Base-by-base conservation (phyloP, 495 filamentous ascomycete genomes). In the Emericellopsis terricola region DNA sequence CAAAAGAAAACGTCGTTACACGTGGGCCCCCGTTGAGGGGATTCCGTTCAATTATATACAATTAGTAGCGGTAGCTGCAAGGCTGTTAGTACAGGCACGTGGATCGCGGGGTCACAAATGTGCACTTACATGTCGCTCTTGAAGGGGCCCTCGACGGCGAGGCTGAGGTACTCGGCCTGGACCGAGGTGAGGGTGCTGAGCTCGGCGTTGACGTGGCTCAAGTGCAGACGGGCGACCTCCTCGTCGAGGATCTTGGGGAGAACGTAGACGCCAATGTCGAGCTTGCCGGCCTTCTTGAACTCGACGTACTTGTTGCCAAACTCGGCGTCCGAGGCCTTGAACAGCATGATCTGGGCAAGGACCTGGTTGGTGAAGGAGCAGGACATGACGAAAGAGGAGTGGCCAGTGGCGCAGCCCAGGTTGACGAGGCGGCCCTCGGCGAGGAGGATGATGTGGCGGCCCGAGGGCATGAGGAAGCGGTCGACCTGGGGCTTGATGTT, bases 331-430 rank as follows among this genome's bases (percentile, higher is more conserved):
- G 78, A 69, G 46, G 76, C 75, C 76, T 96, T 96, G 78, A 63
- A 97, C 42, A 97, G 69, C 68, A 93, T 80, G 62, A 97, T 97
- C 67, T 97, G 89, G 18, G 89, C 89, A 53, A 97, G 82, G 43
- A 94, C 89, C 72, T 97, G 89, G 76, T 97, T 97, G 68, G 87
- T 94, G 79, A 97, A 97, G 41, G 86, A 94, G 81, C 89, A 97
- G 44, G 83, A 92, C 89, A 97, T 94, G 72, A 97, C 89, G 66
- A 97, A 97, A 31, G 87, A 94, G 47, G 86, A 93, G 79, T 97
- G 89, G 41, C 89, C 89, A 39, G 89, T 97, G 52, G 89, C 89
- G 64, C 89, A 97, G 58, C 89, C 89, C 36, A 97, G 69, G 72
- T 97, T 97, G 64, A 97, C 91, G 37, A 97, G 80, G 68, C 89